Base-by-base conservation (phyloP, 805 yeast genomes). In the Candida chauliodis region DNA sequence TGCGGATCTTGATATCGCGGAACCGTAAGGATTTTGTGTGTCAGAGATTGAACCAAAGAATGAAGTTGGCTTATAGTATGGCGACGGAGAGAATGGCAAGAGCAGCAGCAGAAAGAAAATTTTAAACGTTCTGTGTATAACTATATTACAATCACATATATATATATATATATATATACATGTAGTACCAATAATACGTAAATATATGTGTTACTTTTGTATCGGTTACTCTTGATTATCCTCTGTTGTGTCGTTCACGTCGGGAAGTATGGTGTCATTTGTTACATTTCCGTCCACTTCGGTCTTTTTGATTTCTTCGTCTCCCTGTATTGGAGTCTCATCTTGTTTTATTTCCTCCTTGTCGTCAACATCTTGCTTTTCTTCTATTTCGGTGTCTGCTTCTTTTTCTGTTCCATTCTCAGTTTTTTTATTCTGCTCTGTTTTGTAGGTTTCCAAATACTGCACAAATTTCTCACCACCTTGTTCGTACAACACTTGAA, bases 1-100 rank as follows among this genome's bases (percentile, higher is more conserved):
- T 91, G 43, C 71, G 97, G 35, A 69, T 88, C 11, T 55, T 91
- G 38, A 60, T 89, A 18, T 69, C 89, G 26, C 76, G 80, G 42
- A 85, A 79, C 16, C 81, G 82, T 36, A 62, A 66, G 28, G 69
- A 69, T 1, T 82, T 69, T 53, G 87, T 86, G 3, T 67, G 74
- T 8, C 64, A 68, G 43, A 66, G 88, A 34, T 53, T 86, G 26
- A 76, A 74, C 17, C 81, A 78, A 50, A 66, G 91, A 37, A 86
- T 80, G 39, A 61, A 73, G 18, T 61, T 77, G 37, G 77, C 80
- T 0, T 75, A 72, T 39, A 71, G 76, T 28, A 63, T 76, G 30
- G 71, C 77, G 3, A 76, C 81, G 1, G 81, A 78, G 49, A 55
- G 76, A 25, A 48, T 69, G 19, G 75, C 75, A 1, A 55, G 66